Conservation (phyloP, 1,139 yeast genomes). For the Debaryomyces udenii region DNA sequence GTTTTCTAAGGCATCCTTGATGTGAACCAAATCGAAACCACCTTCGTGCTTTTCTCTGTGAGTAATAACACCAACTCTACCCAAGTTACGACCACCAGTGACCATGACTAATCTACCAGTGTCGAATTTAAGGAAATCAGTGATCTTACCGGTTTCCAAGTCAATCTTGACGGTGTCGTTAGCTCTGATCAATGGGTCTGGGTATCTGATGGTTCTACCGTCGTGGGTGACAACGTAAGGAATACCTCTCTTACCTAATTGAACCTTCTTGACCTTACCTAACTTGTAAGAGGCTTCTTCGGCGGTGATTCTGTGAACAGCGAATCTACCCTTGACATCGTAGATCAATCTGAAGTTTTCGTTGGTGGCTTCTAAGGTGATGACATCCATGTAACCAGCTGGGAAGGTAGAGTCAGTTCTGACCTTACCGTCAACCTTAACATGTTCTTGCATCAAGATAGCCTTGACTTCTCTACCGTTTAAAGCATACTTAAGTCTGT, state of each 20-base stretch:
- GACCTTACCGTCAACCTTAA: conserved; percentile 98
- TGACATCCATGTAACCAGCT: conserved; percentile 99
- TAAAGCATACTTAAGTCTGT: conserved; percentile 99
- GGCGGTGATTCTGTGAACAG: conserved; percentile 98
- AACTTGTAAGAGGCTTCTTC: conserved; percentile 98
- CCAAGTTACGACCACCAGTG: conserved; percentile 99
- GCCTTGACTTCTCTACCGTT: conserved; percentile 99
- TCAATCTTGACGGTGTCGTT: conserved; percentile 98
- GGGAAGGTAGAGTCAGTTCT: conserved; percentile 99
- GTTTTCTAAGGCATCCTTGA: conserved; percentile 97
- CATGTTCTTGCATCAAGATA: conserved; percentile 98
- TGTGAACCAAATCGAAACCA: conserved; percentile 98
- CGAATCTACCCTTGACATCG: conserved; percentile 98
- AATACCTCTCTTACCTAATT: conserved; percentile 96
- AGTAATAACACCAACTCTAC: conserved; percentile 97
- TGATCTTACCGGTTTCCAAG: conserved; percentile 92
- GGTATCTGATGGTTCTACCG: conserved; percentile 99
- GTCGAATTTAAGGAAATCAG: conserved; percentile 91
- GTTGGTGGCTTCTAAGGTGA: conserved; percentile 95
- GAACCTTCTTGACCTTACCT: conserved; percentile 96
- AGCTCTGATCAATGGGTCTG: conserved; percentile 94
- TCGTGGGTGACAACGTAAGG: conserved; percentile 99
- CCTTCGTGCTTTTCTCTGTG: conserved; percentile 99
- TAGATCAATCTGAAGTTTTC: conserved; percentile 98
- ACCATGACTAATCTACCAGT: conserved; percentile 96